Percentiles rank a stretch among this genome's conserved stretches.
Conservation (phyloP, 140 eudicot genomes). For the Stevia rebaudiana region DNA sequence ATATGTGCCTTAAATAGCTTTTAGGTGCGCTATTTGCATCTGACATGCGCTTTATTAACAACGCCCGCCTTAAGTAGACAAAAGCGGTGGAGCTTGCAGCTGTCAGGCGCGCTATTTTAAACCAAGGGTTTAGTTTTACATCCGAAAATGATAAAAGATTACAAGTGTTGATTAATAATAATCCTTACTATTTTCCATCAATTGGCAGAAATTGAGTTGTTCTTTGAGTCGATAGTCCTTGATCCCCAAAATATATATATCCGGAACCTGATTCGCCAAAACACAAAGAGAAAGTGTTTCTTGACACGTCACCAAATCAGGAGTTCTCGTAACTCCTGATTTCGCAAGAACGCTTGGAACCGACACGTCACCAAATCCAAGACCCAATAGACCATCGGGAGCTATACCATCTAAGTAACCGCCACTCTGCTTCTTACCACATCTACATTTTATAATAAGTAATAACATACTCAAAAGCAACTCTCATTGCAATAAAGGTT, state of each 20-base stretch:
- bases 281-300: conserved; percentile 76
- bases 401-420: conserved; percentile 85
- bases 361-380: conserved; percentile 73
- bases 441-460: conserved; percentile 43
- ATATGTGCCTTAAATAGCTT: not conserved
- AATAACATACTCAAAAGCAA: conserved; percentile 7
- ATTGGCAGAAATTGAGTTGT: conserved; percentile 62
- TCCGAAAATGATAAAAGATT: not conserved
- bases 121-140: not conserved
- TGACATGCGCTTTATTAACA: no score
- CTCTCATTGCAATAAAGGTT: conserved; percentile 13
- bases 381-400: conserved; percentile 91
- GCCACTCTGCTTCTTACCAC: conserved; percentile 91
- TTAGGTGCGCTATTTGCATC: not conserved
- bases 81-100: no score
- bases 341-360: conserved; percentile 80
- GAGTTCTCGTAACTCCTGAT: conserved; percentile 64
- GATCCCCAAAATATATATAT: conserved; percentile 76
- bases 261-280: conserved; percentile 76
- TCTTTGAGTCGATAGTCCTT: conserved; percentile 56
- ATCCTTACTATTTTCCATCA: conserved; percentile 58
- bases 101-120: no score
- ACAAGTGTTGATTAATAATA: conserved; percentile 4
- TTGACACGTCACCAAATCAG: conserved; percentile 64
- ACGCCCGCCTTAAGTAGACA: no score